A percentile compares a stretch with the other conserved stretches of the same genome.
These are phyloP conservation scores for Camellia granthamiana DNA, from an alignment of 148 eudicot species.

Conservation along the genomic window DNA sequence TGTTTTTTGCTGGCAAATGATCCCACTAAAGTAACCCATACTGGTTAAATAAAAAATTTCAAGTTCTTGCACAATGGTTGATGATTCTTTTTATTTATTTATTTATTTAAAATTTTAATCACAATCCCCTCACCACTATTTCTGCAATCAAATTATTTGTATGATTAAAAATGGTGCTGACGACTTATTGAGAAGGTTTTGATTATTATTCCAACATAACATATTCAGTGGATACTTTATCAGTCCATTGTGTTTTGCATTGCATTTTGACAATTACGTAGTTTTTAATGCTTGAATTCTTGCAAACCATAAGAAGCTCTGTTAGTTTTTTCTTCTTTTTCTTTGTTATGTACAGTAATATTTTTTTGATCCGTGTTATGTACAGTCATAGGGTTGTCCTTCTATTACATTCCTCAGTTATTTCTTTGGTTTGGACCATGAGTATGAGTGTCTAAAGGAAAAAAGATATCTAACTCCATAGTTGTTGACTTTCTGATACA, in stretches of 20 bases:
- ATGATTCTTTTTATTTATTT: neutral
- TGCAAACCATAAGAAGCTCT: too few species aligned
- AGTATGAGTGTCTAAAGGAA: neutral
- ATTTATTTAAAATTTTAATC: too few species aligned
- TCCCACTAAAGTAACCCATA: neutral
- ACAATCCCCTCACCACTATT: neutral
- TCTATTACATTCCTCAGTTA: too few species aligned
- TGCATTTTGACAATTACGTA: neutral
- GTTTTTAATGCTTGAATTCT: too few species aligned
- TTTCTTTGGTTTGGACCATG: neutral
- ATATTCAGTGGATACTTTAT: neutral
- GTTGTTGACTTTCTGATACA: neutral
- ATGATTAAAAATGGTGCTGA: neutral
- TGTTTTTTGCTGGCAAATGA: constrained; percentile 1
- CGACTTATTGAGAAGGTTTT: neutral
- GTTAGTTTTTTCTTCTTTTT: too few species aligned
- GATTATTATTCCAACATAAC: neutral
- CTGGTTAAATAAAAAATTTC: neutral
- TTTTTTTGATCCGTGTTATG: too few species aligned
- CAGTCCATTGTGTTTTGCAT: neutral
- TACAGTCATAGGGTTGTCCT: too few species aligned
- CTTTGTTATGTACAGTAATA: too few species aligned
- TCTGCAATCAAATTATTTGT: neutral
- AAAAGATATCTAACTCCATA: neutral
- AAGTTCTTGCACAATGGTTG: neutral